phyloP scores from a whole-genome alignment of 2,329 filamentous ascomycete species.

The Chrysosporium queenslandicum region DNA sequence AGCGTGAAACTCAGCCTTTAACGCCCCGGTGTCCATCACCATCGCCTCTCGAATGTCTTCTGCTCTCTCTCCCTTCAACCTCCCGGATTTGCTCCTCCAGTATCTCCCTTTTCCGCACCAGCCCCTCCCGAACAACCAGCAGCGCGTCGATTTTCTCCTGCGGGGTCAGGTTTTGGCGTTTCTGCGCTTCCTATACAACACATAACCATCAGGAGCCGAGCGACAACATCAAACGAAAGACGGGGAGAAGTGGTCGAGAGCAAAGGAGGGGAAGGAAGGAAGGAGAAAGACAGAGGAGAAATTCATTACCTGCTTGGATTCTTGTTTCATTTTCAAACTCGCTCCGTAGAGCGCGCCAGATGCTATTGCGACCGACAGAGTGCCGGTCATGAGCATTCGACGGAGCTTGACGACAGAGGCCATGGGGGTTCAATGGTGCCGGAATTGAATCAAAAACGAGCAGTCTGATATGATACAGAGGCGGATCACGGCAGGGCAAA shows the following conservation, averaged over 20 bases:
- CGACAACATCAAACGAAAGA: background rate
- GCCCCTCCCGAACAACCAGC: constrained; percentile 40
- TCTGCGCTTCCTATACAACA: constrained; percentile 35
- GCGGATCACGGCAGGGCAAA: no score
- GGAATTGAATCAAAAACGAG: background rate
- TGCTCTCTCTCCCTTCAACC: constrained; percentile 33
- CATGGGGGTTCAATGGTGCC: constrained; percentile 14
- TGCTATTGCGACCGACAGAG: constrained; percentile 47
- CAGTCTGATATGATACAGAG: no score
- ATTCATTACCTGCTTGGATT: constrained; percentile 17
- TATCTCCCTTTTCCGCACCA: constrained; percentile 43
- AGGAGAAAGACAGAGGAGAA: background rate
- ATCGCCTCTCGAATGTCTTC: background rate
- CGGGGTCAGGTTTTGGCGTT: constrained; percentile 41
- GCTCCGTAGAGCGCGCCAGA: constrained; percentile 52
- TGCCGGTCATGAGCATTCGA: constrained; percentile 45
- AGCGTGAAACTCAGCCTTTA: background rate
- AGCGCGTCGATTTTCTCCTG: constrained; percentile 49
- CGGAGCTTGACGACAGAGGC: constrained; percentile 33
- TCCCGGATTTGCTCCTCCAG: constrained; percentile 50
- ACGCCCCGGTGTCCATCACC: background rate
- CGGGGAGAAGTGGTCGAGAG: no score
- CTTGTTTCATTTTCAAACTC: constrained; percentile 32
- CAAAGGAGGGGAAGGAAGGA: background rate
- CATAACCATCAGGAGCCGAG: no score